Percentiles rank a stretch among this genome's conserved stretches.
Conservation (phyloP, 768 basidiomycete genomes). For the Podaxis mareebaensis region DNA sequence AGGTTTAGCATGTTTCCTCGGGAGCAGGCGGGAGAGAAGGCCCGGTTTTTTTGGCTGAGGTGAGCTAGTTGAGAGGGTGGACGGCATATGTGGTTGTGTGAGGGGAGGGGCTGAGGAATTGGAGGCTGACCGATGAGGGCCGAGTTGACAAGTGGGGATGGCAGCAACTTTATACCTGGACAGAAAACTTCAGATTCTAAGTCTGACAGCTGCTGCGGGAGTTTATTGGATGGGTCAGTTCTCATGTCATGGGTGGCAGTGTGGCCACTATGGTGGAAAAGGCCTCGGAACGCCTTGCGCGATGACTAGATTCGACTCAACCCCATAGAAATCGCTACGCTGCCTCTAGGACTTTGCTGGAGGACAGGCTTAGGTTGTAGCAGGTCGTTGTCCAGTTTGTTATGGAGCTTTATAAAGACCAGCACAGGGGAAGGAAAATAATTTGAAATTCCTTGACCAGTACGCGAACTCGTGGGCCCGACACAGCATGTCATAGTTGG, state of each 20-base stretch:
- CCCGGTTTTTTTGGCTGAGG: background rate
- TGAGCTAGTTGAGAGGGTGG: background rate
- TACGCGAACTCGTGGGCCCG: background rate
- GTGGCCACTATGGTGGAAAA: too few species aligned
- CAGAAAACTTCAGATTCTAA: too few species aligned
- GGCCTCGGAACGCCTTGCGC: too few species aligned
- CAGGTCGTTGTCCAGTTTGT: background rate
- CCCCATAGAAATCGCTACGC: background rate
- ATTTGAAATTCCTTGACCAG: background rate
- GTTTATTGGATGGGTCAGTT: too few species aligned
- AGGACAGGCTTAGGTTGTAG: background rate
- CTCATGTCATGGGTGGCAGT: too few species aligned
- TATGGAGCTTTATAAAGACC: background rate
- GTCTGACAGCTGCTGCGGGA: too few species aligned
- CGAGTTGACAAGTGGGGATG: too few species aligned
- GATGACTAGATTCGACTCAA: too few species aligned
- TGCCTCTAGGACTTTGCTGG: background rate
- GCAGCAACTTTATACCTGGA: too few species aligned
- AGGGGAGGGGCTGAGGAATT: too few species aligned
- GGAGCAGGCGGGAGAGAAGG: background rate
- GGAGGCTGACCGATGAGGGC: too few species aligned
- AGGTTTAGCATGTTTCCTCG: background rate
- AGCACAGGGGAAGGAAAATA: background rate
- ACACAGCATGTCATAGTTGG: background rate
- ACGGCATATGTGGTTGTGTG: too few species aligned